phyloP scores from a whole-genome alignment of 2,329 filamentous ascomycete species.

The Ophiosphaerella korrae region DNA sequence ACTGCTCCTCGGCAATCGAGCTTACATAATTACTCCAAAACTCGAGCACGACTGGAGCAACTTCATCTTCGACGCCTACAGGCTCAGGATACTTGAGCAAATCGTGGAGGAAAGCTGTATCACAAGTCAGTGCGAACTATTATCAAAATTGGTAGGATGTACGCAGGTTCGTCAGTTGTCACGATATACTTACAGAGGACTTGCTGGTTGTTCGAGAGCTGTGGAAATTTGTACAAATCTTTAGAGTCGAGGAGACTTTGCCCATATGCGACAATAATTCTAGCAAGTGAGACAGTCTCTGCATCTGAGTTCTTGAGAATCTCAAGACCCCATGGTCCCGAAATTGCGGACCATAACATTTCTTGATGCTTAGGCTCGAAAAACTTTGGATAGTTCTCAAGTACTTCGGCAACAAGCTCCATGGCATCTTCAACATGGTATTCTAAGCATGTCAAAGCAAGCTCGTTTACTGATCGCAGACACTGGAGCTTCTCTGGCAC shows the following conservation, averaged over 20 bases:
- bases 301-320: slow-evolving; percentile 43
- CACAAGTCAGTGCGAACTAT: slow-evolving; percentile 7
- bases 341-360: slow-evolving; percentile 42
- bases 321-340: slow-evolving; percentile 42
- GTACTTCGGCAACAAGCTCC: slow-evolving; percentile 43
- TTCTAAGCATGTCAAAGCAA: slow-evolving; percentile 65
- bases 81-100: slow-evolving; percentile 70
- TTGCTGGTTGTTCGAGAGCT: slow-evolving; percentile 38
- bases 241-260: slow-evolving; percentile 41
- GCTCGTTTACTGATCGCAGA: slow-evolving; percentile 64
- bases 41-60: slow-evolving; percentile 75
- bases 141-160: not conserved
- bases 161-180: not conserved
- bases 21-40: slow-evolving; percentile 83
- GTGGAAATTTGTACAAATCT: slow-evolving; percentile 56
- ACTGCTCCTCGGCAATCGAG: slow-evolving; percentile 62
- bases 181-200: slow-evolving; percentile 38
- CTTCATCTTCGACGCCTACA: slow-evolving; percentile 73
- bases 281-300: slow-evolving; percentile 41
- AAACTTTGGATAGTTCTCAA: slow-evolving; percentile 44
- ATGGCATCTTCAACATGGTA: slow-evolving; percentile 56
- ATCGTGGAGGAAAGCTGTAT: slow-evolving; percentile 60
- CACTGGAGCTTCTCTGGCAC: slow-evolving; percentile 63
- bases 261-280: slow-evolving; percentile 45
- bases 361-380: slow-evolving; percentile 40